These are phyloP conservation scores for Kodamaea kaohsiungensis DNA, from an alignment of 805 yeast species.

Conservation along the genomic window DNA sequence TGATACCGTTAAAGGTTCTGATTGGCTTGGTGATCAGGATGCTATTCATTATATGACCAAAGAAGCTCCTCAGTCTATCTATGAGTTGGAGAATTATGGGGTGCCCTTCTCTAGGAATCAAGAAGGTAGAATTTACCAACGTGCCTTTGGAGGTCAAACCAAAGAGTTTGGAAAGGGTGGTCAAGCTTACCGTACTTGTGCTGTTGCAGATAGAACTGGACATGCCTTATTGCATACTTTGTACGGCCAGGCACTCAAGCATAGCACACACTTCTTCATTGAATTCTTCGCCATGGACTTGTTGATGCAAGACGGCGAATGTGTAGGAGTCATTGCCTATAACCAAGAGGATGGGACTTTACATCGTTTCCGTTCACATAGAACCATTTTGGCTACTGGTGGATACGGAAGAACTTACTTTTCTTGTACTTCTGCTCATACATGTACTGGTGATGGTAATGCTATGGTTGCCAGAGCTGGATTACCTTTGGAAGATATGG, in stretches of 20 bases:
- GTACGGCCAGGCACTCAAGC: constrained; percentile 94
- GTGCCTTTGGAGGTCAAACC: constrained; percentile 99
- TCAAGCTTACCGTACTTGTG: constrained; percentile 99
- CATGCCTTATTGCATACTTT: constrained; percentile 95
- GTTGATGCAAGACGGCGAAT: constrained; percentile 91
- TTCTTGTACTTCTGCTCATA: constrained; percentile 98
- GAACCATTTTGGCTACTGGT: constrained; percentile 96
- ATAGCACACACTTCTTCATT: constrained; percentile 96
- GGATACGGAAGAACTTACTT: constrained; percentile 98
- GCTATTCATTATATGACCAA: constrained; percentile 99
- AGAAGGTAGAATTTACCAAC: constrained; percentile 95
- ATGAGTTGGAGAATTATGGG: constrained; percentile 97
- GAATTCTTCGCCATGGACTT: constrained; percentile 96
- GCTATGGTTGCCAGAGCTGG: constrained; percentile 99
- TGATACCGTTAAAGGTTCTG: constrained; percentile 98
- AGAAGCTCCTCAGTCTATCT: constrained; percentile 94
- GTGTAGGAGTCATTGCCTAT: constrained; percentile 96
- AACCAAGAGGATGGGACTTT: constrained; percentile 99
- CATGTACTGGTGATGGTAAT: constrained; percentile 98
- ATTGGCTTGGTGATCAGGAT: constrained; percentile 99
- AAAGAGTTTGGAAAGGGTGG: constrained; percentile 97
- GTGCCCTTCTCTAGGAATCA: constrained; percentile 97
- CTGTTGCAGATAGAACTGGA: constrained; percentile 99
- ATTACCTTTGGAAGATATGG: constrained; percentile 94
- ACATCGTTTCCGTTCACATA: constrained; percentile 96